Conservation (phyloP, 176 grass and related monocot species). For the Oryza longistaminata region DNA sequence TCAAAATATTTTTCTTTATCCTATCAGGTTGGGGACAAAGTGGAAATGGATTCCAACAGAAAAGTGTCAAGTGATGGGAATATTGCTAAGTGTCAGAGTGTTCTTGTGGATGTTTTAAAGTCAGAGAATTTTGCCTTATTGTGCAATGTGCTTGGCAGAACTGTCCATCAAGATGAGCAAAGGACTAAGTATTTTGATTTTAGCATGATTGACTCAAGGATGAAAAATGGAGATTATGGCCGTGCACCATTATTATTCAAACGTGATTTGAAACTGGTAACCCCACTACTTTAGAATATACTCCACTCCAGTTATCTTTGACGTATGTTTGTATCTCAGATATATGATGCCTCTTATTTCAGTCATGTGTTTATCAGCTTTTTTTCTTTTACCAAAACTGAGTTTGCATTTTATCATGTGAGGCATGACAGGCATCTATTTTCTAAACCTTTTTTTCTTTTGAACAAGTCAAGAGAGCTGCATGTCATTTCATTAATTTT, state of each 20-base stretch:
- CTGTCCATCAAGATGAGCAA: conserved; percentile 51
- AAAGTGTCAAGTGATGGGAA: conserved; percentile 35
- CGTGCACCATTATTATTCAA: conserved; percentile 57
- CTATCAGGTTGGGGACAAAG: conserved; percentile 43
- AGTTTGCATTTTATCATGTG: conserved; percentile 12
- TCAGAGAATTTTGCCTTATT: conserved; percentile 78
- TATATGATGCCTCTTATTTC: conserved; percentile 20
- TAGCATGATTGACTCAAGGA: conserved; percentile 66
- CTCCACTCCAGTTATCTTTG: not conserved
- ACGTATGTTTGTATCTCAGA: conserved; percentile 17
- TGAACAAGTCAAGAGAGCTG: no score
- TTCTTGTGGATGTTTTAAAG: conserved; percentile 64
- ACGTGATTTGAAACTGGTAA: conserved; percentile 74
- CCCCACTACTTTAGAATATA: not conserved
- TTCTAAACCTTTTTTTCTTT: not conserved
- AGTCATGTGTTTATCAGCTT: not conserved
- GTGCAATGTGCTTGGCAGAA: conserved; percentile 69
- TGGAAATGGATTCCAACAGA: conserved; percentile 39
- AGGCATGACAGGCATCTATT: not conserved
- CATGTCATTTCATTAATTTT: not conserved
- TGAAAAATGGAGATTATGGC: conserved; percentile 90
- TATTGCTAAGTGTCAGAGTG: conserved; percentile 56
- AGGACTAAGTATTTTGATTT: conserved; percentile 71
- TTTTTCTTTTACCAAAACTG: not conserved
- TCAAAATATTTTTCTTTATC: conserved; percentile 30